Conservation (phyloP, 352 stramenopile genomes). For the Pythium dissimile region DNA sequence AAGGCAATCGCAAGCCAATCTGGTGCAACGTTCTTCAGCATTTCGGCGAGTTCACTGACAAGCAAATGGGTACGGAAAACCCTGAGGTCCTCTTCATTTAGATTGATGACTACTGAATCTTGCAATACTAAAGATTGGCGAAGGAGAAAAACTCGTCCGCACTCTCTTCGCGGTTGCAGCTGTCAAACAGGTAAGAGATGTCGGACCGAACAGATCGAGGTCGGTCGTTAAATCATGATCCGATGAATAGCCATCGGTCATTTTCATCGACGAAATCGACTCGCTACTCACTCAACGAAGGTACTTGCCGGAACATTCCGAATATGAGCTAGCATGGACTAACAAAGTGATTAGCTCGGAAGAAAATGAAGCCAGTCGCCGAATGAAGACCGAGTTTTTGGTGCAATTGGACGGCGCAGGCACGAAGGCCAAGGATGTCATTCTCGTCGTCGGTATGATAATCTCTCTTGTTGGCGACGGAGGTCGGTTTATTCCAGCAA, state of each 20-base stretch:
- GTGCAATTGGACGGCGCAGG: slow-evolving; percentile 96
- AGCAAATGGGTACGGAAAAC: slow-evolving; percentile 96
- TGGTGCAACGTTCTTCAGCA: slow-evolving; percentile 98
- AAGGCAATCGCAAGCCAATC: slow-evolving; percentile 99
- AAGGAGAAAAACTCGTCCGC: slow-evolving; percentile 97
- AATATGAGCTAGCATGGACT: too few relatives aligned
- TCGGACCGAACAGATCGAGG: not conserved
- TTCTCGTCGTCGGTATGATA: slow-evolving; percentile 78
- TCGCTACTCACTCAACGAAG: slow-evolving; percentile 96
- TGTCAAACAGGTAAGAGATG: slow-evolving; percentile 68
- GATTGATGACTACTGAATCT: too few relatives aligned
- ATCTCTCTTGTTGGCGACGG: not conserved
- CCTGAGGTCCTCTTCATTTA: too few relatives aligned
- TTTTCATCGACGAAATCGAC: slow-evolving; percentile 99
- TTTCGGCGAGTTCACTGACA: slow-evolving; percentile 97
- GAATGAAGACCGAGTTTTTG: slow-evolving; percentile 99
- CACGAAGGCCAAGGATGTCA: slow-evolving; percentile 88
- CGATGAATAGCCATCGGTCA: slow-evolving; percentile 92
- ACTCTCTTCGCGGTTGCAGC: slow-evolving; percentile 96
- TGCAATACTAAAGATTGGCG: slow-evolving; percentile 91
- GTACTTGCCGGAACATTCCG: too few relatives aligned
- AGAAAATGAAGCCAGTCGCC: slow-evolving; percentile 96
- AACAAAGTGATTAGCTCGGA: too few relatives aligned
- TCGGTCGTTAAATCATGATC: not conserved
- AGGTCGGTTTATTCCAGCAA: too few relatives aligned